A percentile compares a stretch with the other conserved stretches of the same genome.
These are phyloP conservation scores for Lathyrus aphaca DNA, from an alignment of 306 rosid genomes.

Conservation along the genomic window DNA sequence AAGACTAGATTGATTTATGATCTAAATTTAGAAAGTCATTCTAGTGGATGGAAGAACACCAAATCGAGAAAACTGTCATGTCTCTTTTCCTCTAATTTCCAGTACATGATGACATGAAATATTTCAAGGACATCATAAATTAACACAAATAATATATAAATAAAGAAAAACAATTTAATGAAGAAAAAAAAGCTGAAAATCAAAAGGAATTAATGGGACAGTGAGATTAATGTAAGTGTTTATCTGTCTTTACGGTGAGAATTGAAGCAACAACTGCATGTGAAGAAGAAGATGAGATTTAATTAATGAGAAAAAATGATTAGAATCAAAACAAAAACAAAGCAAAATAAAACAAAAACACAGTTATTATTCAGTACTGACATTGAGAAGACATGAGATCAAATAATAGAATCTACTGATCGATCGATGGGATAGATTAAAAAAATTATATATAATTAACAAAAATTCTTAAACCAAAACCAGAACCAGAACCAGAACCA, in stretches of 20 bases:
- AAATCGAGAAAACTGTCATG: slow-evolving; percentile 46
- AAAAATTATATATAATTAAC: neutral
- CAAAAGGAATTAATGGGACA: neutral
- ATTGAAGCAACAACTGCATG: slow-evolving; percentile 10
- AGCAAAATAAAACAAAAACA: neutral
- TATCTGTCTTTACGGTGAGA: slow-evolving; percentile 14
- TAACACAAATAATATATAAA: neutral
- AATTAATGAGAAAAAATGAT: neutral
- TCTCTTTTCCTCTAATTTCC: slow-evolving; percentile 13
- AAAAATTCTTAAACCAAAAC: neutral
- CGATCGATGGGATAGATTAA: neutral
- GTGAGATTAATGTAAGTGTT: neutral
- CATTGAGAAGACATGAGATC: slow-evolving; percentile 37
- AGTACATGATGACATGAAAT: slow-evolving; percentile 47
- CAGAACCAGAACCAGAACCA: neutral
- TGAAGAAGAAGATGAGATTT: slow-evolving; percentile 12
- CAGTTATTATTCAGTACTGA: slow-evolving; percentile 27
- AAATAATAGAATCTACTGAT: slow-evolving; percentile 24
- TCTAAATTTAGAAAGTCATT: slow-evolving; percentile 61
- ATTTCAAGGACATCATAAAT: slow-evolving; percentile 18
- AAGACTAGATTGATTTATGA: slow-evolving; percentile 43
- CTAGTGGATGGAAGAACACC: slow-evolving; percentile 30
- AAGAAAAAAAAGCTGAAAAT: too few relatives aligned
- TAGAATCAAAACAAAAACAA: neutral
- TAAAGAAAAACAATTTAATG: neutral